Percentiles rank a stretch among this genome's conserved stretches.
Conservation (phyloP, 768 basidiomycete species). For the Psilocybe tampanensis region DNA sequence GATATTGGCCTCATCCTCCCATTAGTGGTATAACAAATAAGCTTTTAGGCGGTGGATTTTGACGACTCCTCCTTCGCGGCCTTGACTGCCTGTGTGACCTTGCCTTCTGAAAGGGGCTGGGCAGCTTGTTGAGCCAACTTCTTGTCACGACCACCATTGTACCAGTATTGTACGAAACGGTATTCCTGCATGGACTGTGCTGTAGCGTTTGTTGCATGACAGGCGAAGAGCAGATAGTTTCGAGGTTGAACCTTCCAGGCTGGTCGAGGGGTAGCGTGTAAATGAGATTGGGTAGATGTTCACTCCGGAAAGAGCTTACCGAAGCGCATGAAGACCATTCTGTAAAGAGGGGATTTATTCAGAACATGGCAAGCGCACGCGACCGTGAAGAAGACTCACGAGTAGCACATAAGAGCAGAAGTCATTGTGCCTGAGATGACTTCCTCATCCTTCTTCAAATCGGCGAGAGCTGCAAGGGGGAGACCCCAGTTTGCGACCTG, state of each 20-base stretch:
- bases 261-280: constrained; percentile 26
- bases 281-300: constrained; percentile 6
- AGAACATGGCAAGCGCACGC: constrained; percentile 5
- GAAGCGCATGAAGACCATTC: constrained; percentile 93
- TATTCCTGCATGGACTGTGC: constrained; percentile 84
- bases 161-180: constrained; percentile 91
- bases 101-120: constrained; percentile 33
- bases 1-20: constrained; percentile 9
- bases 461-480: constrained; percentile 89
- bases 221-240: constrained; percentile 94
- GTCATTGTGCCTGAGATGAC: constrained; percentile 98
- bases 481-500: constrained; percentile 99
- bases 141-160: constrained; percentile 84
- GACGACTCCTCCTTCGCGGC: constrained; percentile 39
- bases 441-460: constrained; percentile 93
- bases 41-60: constrained; percentile 33
- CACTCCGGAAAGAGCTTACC: constrained; percentile 48
- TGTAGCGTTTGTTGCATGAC: constrained; percentile 88
- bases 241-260: constrained; percentile 96
- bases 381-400: constrained; percentile 58
- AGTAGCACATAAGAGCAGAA: constrained; percentile 85
- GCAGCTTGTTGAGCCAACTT: constrained; percentile 41
- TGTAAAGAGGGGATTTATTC: constrained; percentile 22
- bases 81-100: constrained; percentile 53
- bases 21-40: constrained; percentile 16